These are phyloP conservation scores for Aspergillaceae sp. DNA, from an alignment of 2,329 filamentous ascomycete species.

Conservation along the genomic window DNA sequence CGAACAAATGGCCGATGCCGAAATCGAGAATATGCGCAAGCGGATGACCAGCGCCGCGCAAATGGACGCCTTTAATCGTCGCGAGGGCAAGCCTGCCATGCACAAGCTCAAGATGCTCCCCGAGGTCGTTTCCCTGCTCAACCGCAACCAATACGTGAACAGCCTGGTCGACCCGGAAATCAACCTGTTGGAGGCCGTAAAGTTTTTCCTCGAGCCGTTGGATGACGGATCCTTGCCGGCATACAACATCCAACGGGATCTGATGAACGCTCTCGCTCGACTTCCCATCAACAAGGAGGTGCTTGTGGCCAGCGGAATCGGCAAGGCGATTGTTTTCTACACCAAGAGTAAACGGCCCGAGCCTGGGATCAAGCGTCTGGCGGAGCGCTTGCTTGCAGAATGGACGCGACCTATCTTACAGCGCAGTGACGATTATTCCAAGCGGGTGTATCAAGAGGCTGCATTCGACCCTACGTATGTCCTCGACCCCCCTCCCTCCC, in stretches of 20 bases:
- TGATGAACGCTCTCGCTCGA: constrained; percentile 70
- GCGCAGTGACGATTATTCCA: constrained; percentile 89
- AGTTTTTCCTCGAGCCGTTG: constrained; percentile 93
- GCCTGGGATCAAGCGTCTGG: constrained; percentile 81
- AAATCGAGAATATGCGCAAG: constrained; percentile 78
- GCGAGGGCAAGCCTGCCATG: constrained; percentile 69
- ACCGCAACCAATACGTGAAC: constrained; percentile 72
- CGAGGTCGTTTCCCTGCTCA: constrained; percentile 78
- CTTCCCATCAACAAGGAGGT: constrained; percentile 87
- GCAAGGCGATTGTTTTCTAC: constrained; percentile 94
- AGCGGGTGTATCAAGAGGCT: constrained; percentile 55
- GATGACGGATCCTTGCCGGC: constrained; percentile 90
- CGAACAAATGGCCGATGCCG: constrained; percentile 80
- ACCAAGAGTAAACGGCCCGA: constrained; percentile 90
- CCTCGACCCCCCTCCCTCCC: constrained; percentile 1
- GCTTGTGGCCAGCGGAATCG: constrained; percentile 82
- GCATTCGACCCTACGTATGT: constrained; percentile 51
- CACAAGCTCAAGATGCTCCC: constrained; percentile 92
- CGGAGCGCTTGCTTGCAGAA: constrained; percentile 83
- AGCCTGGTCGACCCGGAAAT: constrained; percentile 88
- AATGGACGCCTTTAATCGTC: constrained; percentile 73
- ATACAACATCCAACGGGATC: constrained; percentile 93
- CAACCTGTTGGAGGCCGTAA: constrained; percentile 88
- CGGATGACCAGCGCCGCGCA: constrained; percentile 87
- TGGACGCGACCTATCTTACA: constrained; percentile 94